Evolutionary conservation across 805 yeast genomes (phyloP).

Genomic region (Diddensiella santjacobensis): DNA sequence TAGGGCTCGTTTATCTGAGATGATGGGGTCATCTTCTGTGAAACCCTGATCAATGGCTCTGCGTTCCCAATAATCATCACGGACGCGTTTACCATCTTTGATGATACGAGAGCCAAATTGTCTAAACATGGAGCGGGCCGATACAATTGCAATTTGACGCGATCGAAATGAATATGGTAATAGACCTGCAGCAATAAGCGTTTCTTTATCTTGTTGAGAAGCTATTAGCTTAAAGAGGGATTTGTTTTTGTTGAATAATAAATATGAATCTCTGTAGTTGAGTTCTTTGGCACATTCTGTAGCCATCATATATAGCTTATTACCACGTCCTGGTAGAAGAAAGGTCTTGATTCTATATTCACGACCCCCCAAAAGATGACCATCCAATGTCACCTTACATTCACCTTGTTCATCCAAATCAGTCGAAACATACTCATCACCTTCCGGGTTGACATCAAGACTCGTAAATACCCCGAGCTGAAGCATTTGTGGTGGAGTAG

Average conservation of each 20-base stretch:
- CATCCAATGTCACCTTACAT: conserved; percentile 39
- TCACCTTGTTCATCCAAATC: conserved; percentile 45
- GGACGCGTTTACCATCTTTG: conserved; percentile 44
- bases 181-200: conserved; percentile 34
- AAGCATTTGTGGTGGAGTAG: conserved; percentile 14
- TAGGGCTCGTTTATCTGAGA: conserved; percentile 26
- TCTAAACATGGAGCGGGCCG: conserved; percentile 45
- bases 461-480: conserved; percentile 24
- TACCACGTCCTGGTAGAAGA: conserved; percentile 36
- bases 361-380: conserved; percentile 39
- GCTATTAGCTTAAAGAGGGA: conserved; percentile 38
- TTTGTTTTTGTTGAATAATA: conserved; percentile 43
- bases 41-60: conserved; percentile 42
- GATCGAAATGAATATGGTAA: conserved; percentile 30
- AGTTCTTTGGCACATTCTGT: conserved; percentile 41
- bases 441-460: conserved; percentile 23
- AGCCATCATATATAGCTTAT: conserved; percentile 39
- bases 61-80: conserved; percentile 57
- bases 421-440: conserved; percentile 34
- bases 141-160: conserved; percentile 36
- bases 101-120: conserved; percentile 50
- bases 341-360: conserved; percentile 41
- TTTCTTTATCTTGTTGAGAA: conserved; percentile 37
- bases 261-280: conserved; percentile 48
- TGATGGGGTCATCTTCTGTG: conserved; percentile 44